These are phyloP conservation scores for Lactarius sp. DNA, from an alignment of 768 basidiomycete genomes.

Conservation along the genomic window DNA sequence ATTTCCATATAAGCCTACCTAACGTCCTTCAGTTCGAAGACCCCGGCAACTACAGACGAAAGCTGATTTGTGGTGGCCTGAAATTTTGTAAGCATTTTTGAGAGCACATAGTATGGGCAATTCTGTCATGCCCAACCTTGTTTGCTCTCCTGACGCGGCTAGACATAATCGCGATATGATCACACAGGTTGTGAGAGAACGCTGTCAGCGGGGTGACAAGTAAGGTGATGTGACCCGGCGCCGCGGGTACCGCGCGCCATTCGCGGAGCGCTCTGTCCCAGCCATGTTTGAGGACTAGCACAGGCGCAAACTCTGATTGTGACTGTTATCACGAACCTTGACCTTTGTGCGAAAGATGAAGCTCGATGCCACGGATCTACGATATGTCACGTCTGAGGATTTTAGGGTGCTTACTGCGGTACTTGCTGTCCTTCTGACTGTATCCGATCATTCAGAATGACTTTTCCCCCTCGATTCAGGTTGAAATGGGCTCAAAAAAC, in stretches of 20 bases:
- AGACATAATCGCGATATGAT: slow-evolving; percentile 1
- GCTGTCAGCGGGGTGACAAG: no score
- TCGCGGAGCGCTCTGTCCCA: slow-evolving; percentile 3
- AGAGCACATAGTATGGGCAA: background rate
- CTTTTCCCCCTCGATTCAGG: slow-evolving; percentile 41
- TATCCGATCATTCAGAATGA: background rate
- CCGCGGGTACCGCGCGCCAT: background rate
- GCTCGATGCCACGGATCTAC: slow-evolving; percentile 88
- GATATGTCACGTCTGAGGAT: slow-evolving; percentile 89
- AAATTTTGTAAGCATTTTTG: background rate
- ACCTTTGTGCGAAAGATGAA: slow-evolving; percentile 53
- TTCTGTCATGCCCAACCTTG: slow-evolving; percentile 6
- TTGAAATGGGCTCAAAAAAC: slow-evolving; percentile 97
- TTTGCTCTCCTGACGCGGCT: slow-evolving; percentile 22
- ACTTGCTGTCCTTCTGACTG: background rate
- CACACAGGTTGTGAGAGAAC: background rate
- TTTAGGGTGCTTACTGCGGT: slow-evolving; percentile 97
- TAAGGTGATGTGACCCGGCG: background rate
- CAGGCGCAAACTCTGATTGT: background rate
- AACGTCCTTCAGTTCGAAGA: background rate
- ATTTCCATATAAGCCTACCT: background rate
- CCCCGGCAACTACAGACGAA: background rate
- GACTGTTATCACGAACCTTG: background rate
- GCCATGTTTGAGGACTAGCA: background rate
- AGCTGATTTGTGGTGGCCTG: slow-evolving; percentile 20